Evolutionary conservation across 176 grass and related monocot species (phyloP), one percentile per base, ranked within the genome.

Genomic region (Carex littledalei): DNA sequence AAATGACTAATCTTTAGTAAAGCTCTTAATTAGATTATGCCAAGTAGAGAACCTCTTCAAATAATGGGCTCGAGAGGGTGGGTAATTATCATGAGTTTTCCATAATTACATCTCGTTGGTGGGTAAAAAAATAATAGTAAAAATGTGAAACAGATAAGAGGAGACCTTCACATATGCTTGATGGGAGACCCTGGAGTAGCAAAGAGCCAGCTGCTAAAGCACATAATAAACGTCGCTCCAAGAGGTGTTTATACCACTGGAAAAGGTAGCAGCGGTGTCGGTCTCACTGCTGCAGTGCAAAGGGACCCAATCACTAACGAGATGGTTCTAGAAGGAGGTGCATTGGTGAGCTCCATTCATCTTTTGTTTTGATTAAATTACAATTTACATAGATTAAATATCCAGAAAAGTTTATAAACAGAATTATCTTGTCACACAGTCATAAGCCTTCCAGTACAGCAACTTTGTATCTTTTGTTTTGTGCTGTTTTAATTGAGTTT

Each of bases 161-260:
- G 97, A 50, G 97, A 99, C 31, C 86, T 99, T 31, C 97, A 99
- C 84, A 87, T 99, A 76, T 99, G 97, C 87, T 87, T 99, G 63
- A 99, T 99, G 97, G 97, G 97, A 79, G 97, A 99, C 81, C 97
- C 97, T 92, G 97, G 97, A 80, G 97, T 99, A 75, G 97, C 97
- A 52, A 99, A 99, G 87, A 99, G 97, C 82, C 97, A 99, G 86
- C 90, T 99, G 80, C 82, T 99, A 55, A 99, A 99, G 82, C 97
- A 99, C 78, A 99, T 99, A n/a, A 95, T 99, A 74, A 99, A 99
- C 37, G 93, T 99, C 61, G 93, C 97, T 83, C 97, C 97, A 86
- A 95, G 97, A 86, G 97, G 97, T 84, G 93, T 99, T 34, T 99
- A 99, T 81, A 99, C 97, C 80, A 99, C 97, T 78, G 97, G 97